Conservation (phyloP, 257 asterid genomes). For the Eustoma russellianum region DNA sequence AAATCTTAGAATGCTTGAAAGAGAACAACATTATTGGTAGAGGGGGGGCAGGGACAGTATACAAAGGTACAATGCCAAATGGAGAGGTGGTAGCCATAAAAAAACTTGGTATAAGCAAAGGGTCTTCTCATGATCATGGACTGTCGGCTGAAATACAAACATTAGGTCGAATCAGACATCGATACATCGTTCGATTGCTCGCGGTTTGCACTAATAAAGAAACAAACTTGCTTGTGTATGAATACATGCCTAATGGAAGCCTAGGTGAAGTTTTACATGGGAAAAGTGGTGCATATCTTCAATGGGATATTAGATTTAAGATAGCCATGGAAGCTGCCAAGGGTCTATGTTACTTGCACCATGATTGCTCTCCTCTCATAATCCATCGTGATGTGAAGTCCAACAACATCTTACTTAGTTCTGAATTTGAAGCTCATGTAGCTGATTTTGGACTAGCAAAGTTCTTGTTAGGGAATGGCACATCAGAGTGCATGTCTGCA, state of each 20-base stretch:
- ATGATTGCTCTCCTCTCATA: slow-evolving; percentile 33
- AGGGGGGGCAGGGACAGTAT: slow-evolving; percentile 44
- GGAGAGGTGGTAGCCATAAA: slow-evolving; percentile 31
- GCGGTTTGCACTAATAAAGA: slow-evolving; percentile 32
- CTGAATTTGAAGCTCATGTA: slow-evolving; percentile 31
- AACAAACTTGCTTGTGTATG: slow-evolving; percentile 31
- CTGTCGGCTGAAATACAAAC: slow-evolving; percentile 33
- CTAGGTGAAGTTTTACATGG: slow-evolving; percentile 36
- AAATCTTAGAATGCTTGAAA: slow-evolving; percentile 32
- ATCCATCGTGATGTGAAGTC: slow-evolving; percentile 34
- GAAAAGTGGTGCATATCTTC: slow-evolving; percentile 20
- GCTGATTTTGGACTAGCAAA: slow-evolving; percentile 35
- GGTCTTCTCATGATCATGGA: slow-evolving; percentile 27
- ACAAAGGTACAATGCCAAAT: slow-evolving; percentile 29
- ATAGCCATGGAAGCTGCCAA: slow-evolving; percentile 32
- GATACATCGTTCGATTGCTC: slow-evolving; percentile 29
- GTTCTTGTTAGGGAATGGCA: slow-evolving; percentile 22
- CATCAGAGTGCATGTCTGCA: slow-evolving; percentile 39
- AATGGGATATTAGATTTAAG: slow-evolving; percentile 31
- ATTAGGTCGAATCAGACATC: slow-evolving; percentile 26
- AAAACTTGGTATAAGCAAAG: slow-evolving; percentile 28
- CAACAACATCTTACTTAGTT: slow-evolving; percentile 27
- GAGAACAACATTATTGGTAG: slow-evolving; percentile 34
- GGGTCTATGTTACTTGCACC: slow-evolving; percentile 34
- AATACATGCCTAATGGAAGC: slow-evolving; percentile 36